phyloP scores from a whole-genome alignment of 2,329 filamentous ascomycete genomes.

The Aspergillus flavus region DNA sequence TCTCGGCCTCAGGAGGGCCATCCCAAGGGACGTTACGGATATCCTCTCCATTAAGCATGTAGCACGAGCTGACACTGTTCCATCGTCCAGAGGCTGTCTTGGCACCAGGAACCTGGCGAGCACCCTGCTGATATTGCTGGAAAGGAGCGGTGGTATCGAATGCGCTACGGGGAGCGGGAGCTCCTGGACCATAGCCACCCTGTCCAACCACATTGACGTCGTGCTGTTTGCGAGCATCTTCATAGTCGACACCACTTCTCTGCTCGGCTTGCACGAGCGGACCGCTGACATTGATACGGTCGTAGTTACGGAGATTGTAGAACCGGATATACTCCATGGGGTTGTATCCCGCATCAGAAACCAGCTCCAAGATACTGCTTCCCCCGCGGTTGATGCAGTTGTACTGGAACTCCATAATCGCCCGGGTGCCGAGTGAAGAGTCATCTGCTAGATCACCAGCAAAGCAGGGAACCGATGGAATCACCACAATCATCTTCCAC shows the following conservation, averaged over 20 bases:
- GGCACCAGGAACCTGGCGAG: constrained; percentile 55
- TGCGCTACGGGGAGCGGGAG: constrained; percentile 26
- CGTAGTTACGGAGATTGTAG: constrained; percentile 93
- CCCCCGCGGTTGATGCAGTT: constrained; percentile 93
- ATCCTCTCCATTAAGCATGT: constrained; percentile 77
- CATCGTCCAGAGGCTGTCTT: constrained; percentile 58
- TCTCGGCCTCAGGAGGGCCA: constrained; percentile 56
- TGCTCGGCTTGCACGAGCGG: constrained; percentile 42
- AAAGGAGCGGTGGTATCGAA: constrained; percentile 54
- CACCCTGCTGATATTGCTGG: constrained; percentile 72
- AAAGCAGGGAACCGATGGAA: constrained; percentile 90
- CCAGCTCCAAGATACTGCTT: constrained; percentile 83
- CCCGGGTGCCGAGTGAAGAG: constrained; percentile 80
- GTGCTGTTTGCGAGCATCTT: constrained; percentile 47
- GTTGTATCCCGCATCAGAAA: constrained; percentile 75
- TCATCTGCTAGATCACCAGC: constrained; percentile 85
- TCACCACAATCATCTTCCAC: constrained; percentile 86
- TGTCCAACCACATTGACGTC: constrained; percentile 50
- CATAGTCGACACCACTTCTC: constrained; percentile 48
- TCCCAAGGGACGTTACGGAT: constrained; percentile 67
- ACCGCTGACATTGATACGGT: constrained; percentile 70
- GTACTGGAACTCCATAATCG: constrained; percentile 99
- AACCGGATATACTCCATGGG: constrained; percentile 83
- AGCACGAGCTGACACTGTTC: constrained; percentile 77
- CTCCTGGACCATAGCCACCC: constrained; percentile 44